Conservation (phyloP, 2,329 filamentous ascomycete genomes). For the Septoria linicola region DNA sequence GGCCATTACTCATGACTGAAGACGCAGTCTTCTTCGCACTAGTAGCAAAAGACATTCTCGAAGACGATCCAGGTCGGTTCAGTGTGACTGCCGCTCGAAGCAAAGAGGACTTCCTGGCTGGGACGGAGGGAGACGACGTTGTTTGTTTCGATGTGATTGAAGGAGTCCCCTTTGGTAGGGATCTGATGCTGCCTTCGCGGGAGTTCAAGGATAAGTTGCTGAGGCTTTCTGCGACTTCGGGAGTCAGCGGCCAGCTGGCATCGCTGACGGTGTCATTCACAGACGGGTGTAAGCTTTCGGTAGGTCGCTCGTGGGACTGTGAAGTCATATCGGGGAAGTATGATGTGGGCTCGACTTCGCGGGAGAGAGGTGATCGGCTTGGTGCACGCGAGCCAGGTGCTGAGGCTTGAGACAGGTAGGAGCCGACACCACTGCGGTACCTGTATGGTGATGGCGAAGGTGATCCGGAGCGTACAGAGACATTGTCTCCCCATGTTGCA, state of each 20-base stretch:
- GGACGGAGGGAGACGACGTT: neutral
- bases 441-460: slow-evolving; percentile 9
- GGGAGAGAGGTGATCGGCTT: neutral
- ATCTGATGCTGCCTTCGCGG: slow-evolving; percentile 4
- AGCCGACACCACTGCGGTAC: slow-evolving; percentile 18
- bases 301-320: neutral
- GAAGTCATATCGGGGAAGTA: neutral
- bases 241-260: slow-evolving; percentile 5
- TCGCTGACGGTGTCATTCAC: neutral
- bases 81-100: slow-evolving; percentile 2
- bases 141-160: neutral
- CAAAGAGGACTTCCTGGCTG: slow-evolving; percentile 6
- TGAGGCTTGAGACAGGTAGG: slow-evolving; percentile 4
- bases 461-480: slow-evolving; percentile 2
- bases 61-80: neutral
- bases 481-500: neutral
- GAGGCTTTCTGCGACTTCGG: slow-evolving; percentile 8
- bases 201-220: neutral
- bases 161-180: neutral
- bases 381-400: slow-evolving; percentile 1
- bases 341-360: slow-evolving; percentile 1
- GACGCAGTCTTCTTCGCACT: slow-evolving; percentile 4
- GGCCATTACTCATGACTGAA: slow-evolving; percentile 1
- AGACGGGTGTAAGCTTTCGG: slow-evolving; percentile 1
- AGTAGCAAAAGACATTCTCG: neutral